Base-by-base conservation (phyloP, 108 stramenopile genomes). In the Discostella stelligeroides region DNA sequence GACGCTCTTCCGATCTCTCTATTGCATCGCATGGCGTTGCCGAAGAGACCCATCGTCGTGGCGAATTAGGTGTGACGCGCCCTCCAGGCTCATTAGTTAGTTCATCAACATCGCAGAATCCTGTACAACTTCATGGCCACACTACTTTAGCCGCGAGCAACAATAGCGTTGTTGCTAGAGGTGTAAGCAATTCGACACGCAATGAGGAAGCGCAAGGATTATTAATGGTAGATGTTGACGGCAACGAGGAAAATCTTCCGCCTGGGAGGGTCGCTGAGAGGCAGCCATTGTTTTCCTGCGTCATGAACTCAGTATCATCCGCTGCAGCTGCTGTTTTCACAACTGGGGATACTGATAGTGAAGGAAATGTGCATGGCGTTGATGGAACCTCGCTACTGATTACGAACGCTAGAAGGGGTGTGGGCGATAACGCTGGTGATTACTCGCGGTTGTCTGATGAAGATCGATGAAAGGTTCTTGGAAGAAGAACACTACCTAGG, bases 341-440 rank as follows among this genome's bases (percentile, higher is more conserved):
- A 9, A 63, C 71, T 39, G 66, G 82, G 18, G 53, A 57, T 10
- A 81, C 54, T 29, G 88, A 90, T 55, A 70, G 82, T 43, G 92
- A 89, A 53, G 88, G 83, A 15, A 85, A 89, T 70, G 84, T 88
- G 14, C 80, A 92, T 68, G 92, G 92, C 42, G 86, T 92, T 14
- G 89, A 92, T 70, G 63, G 86, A 0, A 75, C 77, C 23, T 84
- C 82, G 34, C 63, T 94, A 17, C 56, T 94, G 65, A 80, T 87
- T 68, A 80, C 87, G n/a, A 68, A 85, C 27, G 87, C 83, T 34
- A 76, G 76, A 40, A 64, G 83, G 25, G 75, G 60, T 9, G 76
- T 40, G 17, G 70, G 68, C 0, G 73, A 70, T 13, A 59, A 68
- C 60, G 60, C 45, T 37, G 55, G 60, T 1, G 51, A 77, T 45